phyloP scores from a whole-genome alignment of 2,329 filamentous ascomycete species.

The Eurotiales sp. region DNA sequence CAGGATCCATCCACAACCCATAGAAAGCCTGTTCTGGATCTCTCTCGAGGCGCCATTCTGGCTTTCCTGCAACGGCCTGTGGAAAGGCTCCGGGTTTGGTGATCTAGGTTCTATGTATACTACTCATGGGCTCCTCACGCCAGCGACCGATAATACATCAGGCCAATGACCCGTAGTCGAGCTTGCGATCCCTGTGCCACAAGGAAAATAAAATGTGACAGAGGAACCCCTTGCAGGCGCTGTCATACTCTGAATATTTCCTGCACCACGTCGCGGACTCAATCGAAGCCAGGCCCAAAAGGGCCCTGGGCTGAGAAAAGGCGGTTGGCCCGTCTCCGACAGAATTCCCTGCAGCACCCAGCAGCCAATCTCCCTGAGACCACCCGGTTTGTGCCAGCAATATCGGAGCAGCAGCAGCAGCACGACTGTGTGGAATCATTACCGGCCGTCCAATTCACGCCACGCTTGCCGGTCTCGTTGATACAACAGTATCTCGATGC shows the following conservation, averaged over 20 bases:
- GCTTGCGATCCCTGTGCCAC: slow-evolving; percentile 16
- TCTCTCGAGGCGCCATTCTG: too few species aligned
- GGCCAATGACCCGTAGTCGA: slow-evolving; percentile 16
- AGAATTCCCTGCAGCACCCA: slow-evolving; percentile 8
- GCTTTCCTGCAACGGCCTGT: not conserved
- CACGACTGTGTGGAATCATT: slow-evolving; percentile 2
- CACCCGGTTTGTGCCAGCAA: not conserved
- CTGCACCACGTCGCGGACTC: slow-evolving; percentile 13
- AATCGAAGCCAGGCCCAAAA: slow-evolving; percentile 15
- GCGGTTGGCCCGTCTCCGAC: slow-evolving; percentile 12
- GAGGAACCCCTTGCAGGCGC: slow-evolving; percentile 12
- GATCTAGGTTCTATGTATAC: slow-evolving; percentile 14
- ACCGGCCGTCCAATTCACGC: not conserved
- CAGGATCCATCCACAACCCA: too few species aligned
- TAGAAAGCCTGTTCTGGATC: too few species aligned
- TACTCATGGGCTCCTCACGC: slow-evolving; percentile 13
- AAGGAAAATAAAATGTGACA: slow-evolving; percentile 16
- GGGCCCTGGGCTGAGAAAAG: slow-evolving; percentile 15
- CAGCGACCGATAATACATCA: slow-evolving; percentile 7
- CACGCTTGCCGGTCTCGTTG: slow-evolving; percentile 7
- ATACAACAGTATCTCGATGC: slow-evolving; percentile 13
- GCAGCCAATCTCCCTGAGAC: slow-evolving; percentile 1
- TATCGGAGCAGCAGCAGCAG: not conserved
- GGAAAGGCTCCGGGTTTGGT: not conserved
- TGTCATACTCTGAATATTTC: slow-evolving; percentile 13